These are phyloP conservation scores for Penicillium sp. DNA, from an alignment of 2,329 filamentous ascomycete genomes.

Conservation along the genomic window DNA sequence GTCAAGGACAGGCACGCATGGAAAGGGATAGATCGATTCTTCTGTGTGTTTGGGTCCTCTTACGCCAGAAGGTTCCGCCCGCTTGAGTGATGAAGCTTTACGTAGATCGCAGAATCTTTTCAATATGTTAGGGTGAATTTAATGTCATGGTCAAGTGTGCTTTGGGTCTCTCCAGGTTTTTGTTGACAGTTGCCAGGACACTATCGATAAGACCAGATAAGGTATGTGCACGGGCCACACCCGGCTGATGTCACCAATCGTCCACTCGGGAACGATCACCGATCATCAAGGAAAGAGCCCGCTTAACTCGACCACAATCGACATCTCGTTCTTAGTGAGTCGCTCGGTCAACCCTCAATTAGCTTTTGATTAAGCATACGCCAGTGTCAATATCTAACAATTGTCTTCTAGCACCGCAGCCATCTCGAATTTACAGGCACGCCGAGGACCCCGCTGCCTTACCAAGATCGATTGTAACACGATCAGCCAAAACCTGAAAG, in stretches of 20 bases:
- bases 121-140: background rate
- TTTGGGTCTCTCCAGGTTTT: background rate
- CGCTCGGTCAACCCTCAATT: background rate
- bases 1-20: background rate
- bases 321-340: background rate
- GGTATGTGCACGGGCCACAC: slow-evolving; percentile 2
- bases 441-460: background rate
- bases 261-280: background rate
- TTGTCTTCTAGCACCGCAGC: background rate
- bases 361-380: background rate
- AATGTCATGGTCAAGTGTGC: background rate
- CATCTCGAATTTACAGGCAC: background rate
- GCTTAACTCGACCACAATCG: background rate
- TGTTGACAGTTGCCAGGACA: background rate
- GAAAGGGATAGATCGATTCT: background rate
- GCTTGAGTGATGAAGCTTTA: too few relatives aligned
- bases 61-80: background rate
- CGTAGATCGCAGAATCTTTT: too few relatives aligned
- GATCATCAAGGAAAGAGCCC: background rate
- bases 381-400: background rate
- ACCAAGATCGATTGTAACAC: background rate
- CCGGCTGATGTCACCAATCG: slow-evolving; percentile 5
- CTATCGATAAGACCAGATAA: slow-evolving; percentile 1
- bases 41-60: background rate
- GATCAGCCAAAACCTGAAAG: background rate